Percentiles rank a stretch among this genome's conserved stretches.
Conservation (phyloP, 1,139 yeast genomes). For the Hemisphaericaspora xylanilytica region DNA sequence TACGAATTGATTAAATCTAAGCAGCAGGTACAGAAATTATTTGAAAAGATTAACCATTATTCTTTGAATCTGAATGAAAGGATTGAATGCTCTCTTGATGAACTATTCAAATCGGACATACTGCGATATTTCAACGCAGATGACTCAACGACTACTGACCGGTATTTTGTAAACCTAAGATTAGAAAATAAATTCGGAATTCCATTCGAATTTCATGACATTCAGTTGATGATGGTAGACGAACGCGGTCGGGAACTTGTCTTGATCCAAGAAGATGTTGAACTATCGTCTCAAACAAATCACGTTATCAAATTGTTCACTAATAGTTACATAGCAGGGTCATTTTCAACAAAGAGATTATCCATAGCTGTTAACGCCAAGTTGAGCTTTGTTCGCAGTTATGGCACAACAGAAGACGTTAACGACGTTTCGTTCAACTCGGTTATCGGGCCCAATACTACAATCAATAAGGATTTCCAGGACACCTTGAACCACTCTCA, state of each 20-base stretch:
- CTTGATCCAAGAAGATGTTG: slow-evolving; percentile 4
- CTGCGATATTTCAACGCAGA: slow-evolving; percentile 27
- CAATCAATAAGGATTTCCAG: not conserved
- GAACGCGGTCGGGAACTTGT: slow-evolving; percentile 13
- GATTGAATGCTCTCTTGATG: slow-evolving; percentile 28
- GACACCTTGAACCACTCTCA: not conserved
- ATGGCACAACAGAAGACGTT: slow-evolving; percentile 1
- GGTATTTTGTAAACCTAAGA: slow-evolving; percentile 24
- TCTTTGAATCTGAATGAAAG: slow-evolving; percentile 18
- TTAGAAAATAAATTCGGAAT: slow-evolving; percentile 28
- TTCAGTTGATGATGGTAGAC: slow-evolving; percentile 21
- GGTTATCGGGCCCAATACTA: not conserved
- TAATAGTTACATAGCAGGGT: slow-evolving; percentile 24
- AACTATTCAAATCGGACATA: slow-evolving; percentile 29
- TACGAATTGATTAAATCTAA: slow-evolving; percentile 24
- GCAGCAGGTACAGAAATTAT: slow-evolving; percentile 21
- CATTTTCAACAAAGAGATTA: slow-evolving; percentile 23
- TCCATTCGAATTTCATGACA: slow-evolving; percentile 20
- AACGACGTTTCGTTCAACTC: slow-evolving; percentile 9
- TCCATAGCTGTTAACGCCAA: slow-evolving; percentile 21
- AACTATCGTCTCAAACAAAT: slow-evolving; percentile 9
- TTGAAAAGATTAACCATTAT: slow-evolving; percentile 20
- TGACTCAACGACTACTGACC: slow-evolving; percentile 16
- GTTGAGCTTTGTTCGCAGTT: slow-evolving; percentile 15
- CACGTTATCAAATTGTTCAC: slow-evolving; percentile 23